Evolutionary conservation across 1,284 basidiomycete genomes (phyloP), one percentile per base, ranked within the genome.

Genomic region (Schizopora paradoxa): DNA sequence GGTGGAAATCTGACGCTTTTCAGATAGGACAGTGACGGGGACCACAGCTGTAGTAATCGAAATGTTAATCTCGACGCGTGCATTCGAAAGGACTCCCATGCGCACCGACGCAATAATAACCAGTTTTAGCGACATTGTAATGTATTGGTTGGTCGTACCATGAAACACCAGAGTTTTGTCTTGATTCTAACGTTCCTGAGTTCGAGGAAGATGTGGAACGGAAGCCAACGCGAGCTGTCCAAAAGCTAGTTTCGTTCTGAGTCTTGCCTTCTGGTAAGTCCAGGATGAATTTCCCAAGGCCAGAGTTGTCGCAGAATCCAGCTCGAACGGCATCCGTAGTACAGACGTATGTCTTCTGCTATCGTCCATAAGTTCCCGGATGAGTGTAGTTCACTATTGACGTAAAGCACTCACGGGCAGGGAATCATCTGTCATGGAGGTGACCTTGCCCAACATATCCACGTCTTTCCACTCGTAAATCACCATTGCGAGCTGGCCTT

Each of bases 381-480:
- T 16, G 14, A 16, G 27, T 25, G 2, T 29, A 26, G 38, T 3
- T 22, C 27, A 21, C 22, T 36, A 43, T 33, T 11, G 23, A 40
- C 29, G 33, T 29, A 22, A 18, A 22, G 13, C 23, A 68, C 83
- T 77, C 63, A 90, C 86, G 54, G 86, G 86, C 38, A 84, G 57
- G 44, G 70, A 68, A 34, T 79, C 73, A 49, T 83, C 76, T n/a
- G 66, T 62, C 33, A 65, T 53, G 11, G 77, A 76, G 23, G 82
- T 81, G 42, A 73, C 67, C 61, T 77, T 87, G 26, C 95, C 95
- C 8, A 99, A 73, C 59, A 87, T 91, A 44, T 73, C 67, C 40
- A 85, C 82, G 60, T 99, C 95, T 23, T 72, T 62, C 89, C 93
- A 98, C 65, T 99, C 95, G 62, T 98, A 99, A 38, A 99, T 82